Evolutionary conservation across 2,329 filamentous ascomycete species (phyloP), one percentile per base, ranked within the genome.

Genomic region (Dactylonectria estremocensis): DNA sequence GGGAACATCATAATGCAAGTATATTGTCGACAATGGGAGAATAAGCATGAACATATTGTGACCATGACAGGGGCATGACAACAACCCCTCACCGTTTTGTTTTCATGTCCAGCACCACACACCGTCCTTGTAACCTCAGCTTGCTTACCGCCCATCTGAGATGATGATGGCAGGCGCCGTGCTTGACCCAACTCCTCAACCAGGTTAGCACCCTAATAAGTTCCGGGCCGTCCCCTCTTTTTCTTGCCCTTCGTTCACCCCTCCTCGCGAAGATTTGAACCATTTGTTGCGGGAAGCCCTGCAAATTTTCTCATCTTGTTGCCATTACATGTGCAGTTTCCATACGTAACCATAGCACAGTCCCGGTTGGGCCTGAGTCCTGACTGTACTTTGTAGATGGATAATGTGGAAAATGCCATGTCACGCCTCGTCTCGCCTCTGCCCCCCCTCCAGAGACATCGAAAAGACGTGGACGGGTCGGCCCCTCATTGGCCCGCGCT

Each of bases 401-500:
- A 22, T 50, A 58, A 57, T 40, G 24, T 50, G 33, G 48, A 68
- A 60, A 65, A 69, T 59, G 61, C n/a, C 43, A 64, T 54, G 61
- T 13, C 33, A 64, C 49, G 64, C 24, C 61, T 64, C 71, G 66
- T 73, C 66, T 76, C 65, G 68, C 70, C 67, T 71, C 61, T 63
- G n/a, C 16, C 64, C 69, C 64, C 57, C 63, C 66, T 65, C 67
- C 60, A 52, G 69, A 70, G 65, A 59, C 53, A 45, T 67, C 60
- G 65, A 64, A 68, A 65, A 72, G 72, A 71, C 35, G 70, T 63
- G 72, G 70, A 75, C 67, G 72, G 74, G 72, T 76, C 74, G 72
- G 69, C 69, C 72, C 71, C 74, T 76, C 65, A 76, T 76, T 76
- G 74, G 74, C 53, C 65, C 59, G 65, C 63, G 70, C 71, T 61